Evolutionary conservation across 176 grass and related monocot genomes (phyloP), one percentile per base, ranked within the genome.

Genomic region (Cocos nucifera): DNA sequence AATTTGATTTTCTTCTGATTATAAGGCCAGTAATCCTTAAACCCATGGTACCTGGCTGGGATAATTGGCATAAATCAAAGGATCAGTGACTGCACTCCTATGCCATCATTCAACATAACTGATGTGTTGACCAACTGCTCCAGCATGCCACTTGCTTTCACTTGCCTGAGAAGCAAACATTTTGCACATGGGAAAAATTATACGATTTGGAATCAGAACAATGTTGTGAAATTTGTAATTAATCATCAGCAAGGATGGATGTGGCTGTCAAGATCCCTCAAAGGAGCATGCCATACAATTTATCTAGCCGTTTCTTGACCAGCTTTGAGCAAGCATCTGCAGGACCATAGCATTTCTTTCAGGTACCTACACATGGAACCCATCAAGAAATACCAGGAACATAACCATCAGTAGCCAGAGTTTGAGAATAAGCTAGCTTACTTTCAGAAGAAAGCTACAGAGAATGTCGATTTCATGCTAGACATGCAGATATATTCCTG

Each of bases 141-240:
- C 72, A 75, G 75, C 62, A 64, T 20, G 49, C 23, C 67, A 17
- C 39, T 63, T 49, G 53, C 24, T 71, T 66, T 54, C 35, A 44
- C 8, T 44, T 44, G 61, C 70, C 70, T 58, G 79, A 66, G 61
- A 87, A 75, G 62, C 79, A 78, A 82, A 87, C 78, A 39, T 35
- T 84, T 82, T 85, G 81, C 85, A 79, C 85, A 85, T 79, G 70
- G 76, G 88, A 67, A 89, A 79, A 67, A 85, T 77, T 69, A 70
- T 63, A 74, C 48, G 81, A 71, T 82, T 85, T 77, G 67, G 60
- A 95, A 89, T 85, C 82, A 87, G 88, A 87, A 71, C 85, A 82
- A 81, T 85, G 85, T 80, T 80, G 84, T 84, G 88, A 90, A 89
- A 85, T 69, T 79, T 74, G 71, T 82, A 85, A 85, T 80, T 82